Conservation (phyloP, 306 rosid genomes). For the Rosa persica region DNA sequence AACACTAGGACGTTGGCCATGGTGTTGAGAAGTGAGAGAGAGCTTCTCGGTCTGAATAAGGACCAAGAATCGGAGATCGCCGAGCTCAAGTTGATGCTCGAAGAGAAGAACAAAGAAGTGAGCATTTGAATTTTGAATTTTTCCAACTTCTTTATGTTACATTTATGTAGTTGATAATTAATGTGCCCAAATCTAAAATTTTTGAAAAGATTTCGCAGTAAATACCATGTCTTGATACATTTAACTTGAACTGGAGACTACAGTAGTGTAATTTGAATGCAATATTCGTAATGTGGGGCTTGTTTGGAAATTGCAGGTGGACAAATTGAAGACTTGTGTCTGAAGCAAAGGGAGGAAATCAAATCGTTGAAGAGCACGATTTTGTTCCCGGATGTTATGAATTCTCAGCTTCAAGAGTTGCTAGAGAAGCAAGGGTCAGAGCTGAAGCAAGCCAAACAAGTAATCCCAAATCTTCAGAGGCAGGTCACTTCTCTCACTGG, state of each 20-base stretch:
- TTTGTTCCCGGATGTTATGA: conserved; percentile 80
- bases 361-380: conserved; percentile 74
- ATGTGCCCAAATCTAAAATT: neutral
- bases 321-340: conserved; percentile 87
- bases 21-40: conserved; percentile 95
- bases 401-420: conserved; percentile 74
- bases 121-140: neutral
- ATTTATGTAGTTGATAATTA: neutral
- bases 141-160: neutral
- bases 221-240: neutral
- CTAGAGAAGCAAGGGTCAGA: conserved; percentile 84
- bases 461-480: conserved; percentile 84
- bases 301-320: conserved; percentile 55
- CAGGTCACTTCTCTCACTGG: conserved; percentile 98
- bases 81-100: conserved; percentile 53
- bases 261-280: neutral
- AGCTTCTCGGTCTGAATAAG: conserved; percentile 69
- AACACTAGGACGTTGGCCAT: conserved; percentile 89
- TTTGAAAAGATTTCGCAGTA: neutral
- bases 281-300: neutral
- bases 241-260: neutral
- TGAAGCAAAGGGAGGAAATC: conserved; percentile 95
- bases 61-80: conserved; percentile 62
- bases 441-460: conserved; percentile 78
- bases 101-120: conserved; percentile 77